These are phyloP conservation scores for Yamadazyma taylorii DNA, from an alignment of 1,139 yeast species.

Conservation along the genomic window DNA sequence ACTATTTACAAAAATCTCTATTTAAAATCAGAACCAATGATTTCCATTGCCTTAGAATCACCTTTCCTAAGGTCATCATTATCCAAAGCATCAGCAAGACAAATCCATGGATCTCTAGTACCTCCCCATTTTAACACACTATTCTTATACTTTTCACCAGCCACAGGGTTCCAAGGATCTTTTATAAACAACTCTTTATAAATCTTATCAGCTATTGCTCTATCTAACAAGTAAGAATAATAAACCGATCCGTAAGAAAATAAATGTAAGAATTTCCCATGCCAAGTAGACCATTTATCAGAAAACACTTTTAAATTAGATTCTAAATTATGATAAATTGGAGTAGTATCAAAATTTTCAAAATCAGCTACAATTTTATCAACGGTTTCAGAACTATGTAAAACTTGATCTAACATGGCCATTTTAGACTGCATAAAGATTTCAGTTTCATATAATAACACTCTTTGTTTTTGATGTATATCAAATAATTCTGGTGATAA, in stretches of 20 bases:
- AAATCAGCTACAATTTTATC: conserved; percentile 17
- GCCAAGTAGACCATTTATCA: conserved; percentile 79
- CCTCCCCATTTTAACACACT: conserved; percentile 93
- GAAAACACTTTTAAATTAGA: conserved; percentile 52
- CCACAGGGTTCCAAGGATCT: conserved; percentile 68
- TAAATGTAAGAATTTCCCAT: conserved; percentile 90
- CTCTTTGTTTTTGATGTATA: conserved; percentile 52
- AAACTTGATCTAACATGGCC: conserved; percentile 82
- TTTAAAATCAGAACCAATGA: conserved; percentile 15
- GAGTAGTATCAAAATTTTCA: conserved; percentile 48
- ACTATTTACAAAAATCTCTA: conserved; percentile 1
- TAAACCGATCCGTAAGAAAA: conserved; percentile 94
- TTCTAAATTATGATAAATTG: conserved; percentile 68
- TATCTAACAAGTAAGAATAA: conserved; percentile 86
- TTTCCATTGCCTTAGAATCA: conserved; percentile 70
- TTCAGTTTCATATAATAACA: conserved; percentile 66
- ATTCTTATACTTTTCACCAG: conserved; percentile 73
- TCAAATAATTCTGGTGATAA: conserved; percentile 52
- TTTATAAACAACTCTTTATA: conserved; percentile 71
- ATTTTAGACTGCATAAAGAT: conserved; percentile 84
- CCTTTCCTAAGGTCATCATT: conserved; percentile 62
- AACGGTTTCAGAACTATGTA: conserved; percentile 54
- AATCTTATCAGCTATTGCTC: conserved; percentile 87
- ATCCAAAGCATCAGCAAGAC: conserved; percentile 77
- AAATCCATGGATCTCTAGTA: conserved; percentile 83